These are phyloP conservation scores for Hippophae gyantsensis DNA, from an alignment of 306 rosid species.

Conservation along the genomic window DNA sequence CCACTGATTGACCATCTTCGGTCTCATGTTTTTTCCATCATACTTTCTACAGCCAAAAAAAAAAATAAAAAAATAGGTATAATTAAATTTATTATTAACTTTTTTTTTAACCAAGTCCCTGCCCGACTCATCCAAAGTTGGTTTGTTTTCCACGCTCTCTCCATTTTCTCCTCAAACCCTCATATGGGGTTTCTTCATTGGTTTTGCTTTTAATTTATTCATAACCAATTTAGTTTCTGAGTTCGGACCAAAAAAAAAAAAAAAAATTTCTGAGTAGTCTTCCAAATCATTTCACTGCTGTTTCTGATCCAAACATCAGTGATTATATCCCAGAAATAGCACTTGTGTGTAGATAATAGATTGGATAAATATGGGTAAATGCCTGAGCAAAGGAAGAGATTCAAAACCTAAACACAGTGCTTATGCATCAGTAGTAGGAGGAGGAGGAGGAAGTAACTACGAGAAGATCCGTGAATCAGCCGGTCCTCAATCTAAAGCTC, in stretches of 20 bases:
- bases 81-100: background rate
- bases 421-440: constrained; percentile 27
- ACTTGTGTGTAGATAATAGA: background rate
- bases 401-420: constrained; percentile 29
- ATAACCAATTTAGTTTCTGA: constrained; percentile 8
- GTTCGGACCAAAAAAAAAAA: no score
- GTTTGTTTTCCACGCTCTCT: background rate
- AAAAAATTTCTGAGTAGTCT: no score
- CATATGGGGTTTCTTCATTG: background rate
- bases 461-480: constrained; percentile 38
- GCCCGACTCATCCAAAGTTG: constrained; percentile 15
- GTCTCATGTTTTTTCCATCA: no score
- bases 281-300: background rate
- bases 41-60: constrained; percentile 1
- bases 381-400: constrained; percentile 40
- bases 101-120: constrained; percentile 10
- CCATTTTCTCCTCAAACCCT: background rate
- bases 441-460: constrained; percentile 16
- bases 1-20: background rate
- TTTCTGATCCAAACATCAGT: constrained; percentile 24
- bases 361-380: constrained; percentile 45
- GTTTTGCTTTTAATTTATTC: background rate
- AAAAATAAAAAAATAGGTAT: no score
- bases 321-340: background rate
- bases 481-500: constrained; percentile 32